These are phyloP conservation scores for Ophiocordyceps polyrhachis-furcata DNA, from an alignment of 2,329 filamentous ascomycete species.

Conservation along the genomic window DNA sequence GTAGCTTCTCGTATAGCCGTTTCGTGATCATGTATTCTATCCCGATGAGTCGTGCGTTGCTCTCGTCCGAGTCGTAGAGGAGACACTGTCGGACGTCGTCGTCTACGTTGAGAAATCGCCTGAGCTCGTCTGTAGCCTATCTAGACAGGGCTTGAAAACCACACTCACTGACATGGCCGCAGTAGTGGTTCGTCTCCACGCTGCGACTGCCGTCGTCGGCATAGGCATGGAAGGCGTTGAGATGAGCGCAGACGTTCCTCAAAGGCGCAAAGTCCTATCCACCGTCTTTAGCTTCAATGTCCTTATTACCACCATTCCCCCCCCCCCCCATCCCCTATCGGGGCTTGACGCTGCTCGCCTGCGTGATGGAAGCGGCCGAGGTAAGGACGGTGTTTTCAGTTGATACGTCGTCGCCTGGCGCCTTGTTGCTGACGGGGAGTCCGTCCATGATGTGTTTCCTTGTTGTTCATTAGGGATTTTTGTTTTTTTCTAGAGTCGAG, in stretches of 20 bases:
- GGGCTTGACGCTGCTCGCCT: conserved; percentile 18
- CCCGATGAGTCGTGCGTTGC: conserved; percentile 57
- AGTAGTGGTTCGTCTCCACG: conserved; percentile 75
- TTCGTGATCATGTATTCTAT: conserved; percentile 77
- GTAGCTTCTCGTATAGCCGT: conserved; percentile 46
- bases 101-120: conserved; percentile 14
- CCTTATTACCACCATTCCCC: no score
- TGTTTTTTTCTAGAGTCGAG: no score
- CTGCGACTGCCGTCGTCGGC: conserved; percentile 48
- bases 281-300: neutral
- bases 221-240: conserved; percentile 78
- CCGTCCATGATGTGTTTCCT: neutral
- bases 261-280: conserved; percentile 47
- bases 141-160: no score
- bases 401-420: neutral
- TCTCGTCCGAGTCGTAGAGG: conserved; percentile 54
- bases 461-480: no score
- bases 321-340: neutral
- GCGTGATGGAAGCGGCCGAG: conserved; percentile 38
- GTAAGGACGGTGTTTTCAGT: conserved; percentile 20
- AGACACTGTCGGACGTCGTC: conserved; percentile 66
- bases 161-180: conserved; percentile 45
- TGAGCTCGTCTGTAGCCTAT: conserved; percentile 18
- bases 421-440: neutral
- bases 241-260: conserved; percentile 59